A percentile compares a stretch with the other conserved stretches of the same genome.
Conservation (phyloP, 1,284 basidiomycete species). For the Fomitiporia mediterranea region DNA sequence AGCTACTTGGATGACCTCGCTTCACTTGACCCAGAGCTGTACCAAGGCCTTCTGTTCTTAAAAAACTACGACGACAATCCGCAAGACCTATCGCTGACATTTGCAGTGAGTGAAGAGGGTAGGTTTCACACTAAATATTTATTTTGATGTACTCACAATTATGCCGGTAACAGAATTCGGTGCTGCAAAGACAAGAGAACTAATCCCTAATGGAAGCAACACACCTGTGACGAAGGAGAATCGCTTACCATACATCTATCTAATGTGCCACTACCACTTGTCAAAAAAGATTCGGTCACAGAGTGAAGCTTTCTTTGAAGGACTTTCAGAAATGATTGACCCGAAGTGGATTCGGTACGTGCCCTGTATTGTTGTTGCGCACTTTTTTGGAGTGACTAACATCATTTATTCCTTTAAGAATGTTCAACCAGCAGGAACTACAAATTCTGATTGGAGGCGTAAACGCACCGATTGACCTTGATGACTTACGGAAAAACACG, state of each 20-base stretch:
- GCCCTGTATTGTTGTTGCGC: constrained; percentile 13
- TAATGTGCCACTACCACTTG: constrained; percentile 86
- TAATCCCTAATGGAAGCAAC: constrained; percentile 81
- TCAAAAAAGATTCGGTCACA: constrained; percentile 87
- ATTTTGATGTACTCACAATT: neutral
- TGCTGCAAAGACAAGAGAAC: constrained; percentile 70
- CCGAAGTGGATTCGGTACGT: constrained; percentile 79
- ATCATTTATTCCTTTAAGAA: constrained; percentile 53
- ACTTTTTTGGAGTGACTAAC: too few relatives aligned
- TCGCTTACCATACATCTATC: constrained; percentile 85
- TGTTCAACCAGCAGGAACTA: constrained; percentile 94
- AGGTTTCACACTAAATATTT: constrained; percentile 22
- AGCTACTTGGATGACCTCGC: constrained; percentile 88
- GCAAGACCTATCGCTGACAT: constrained; percentile 92
- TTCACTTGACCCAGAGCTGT: constrained; percentile 90
- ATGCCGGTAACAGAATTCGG: constrained; percentile 69
- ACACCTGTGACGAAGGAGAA: constrained; percentile 89
- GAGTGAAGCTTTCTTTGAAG: constrained; percentile 81
- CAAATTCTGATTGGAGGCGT: constrained; percentile 84
- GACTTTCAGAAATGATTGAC: constrained; percentile 85
- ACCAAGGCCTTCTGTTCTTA: constrained; percentile 87
- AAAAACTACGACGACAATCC: constrained; percentile 89
- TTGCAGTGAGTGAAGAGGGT: constrained; percentile 88
- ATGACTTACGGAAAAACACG: constrained; percentile 72
- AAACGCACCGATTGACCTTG: constrained; percentile 76